Base-by-base conservation (phyloP, 305 asterid genomes). In the Fraxinus greggii region DNA sequence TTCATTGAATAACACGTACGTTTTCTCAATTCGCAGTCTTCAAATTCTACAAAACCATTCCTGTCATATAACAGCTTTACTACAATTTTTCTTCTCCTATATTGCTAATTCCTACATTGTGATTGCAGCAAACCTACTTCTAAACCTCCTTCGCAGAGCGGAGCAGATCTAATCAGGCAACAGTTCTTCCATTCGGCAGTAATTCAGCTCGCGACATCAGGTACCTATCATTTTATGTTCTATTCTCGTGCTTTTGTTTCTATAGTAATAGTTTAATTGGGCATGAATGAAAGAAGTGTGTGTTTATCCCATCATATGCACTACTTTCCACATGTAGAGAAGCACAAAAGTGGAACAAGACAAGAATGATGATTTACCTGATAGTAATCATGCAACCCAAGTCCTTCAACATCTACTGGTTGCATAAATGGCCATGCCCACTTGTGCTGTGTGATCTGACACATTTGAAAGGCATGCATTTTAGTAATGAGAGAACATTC, bases 391-490 rank as follows among this genome's bases (percentile, higher is more conserved):
- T 88, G 89, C 89, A 95, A 85, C 72, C 95, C 95, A 87, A 95
- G 99, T 59, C 97, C 99, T 87, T 92, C 97, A 81, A 93, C 99
- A 78, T 95, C 98, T 63, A 95, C 99, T 31, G 99, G 99, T 79
- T 94, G 97, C 98, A 93, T 87, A 90, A 95, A 95, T 4, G 98
- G 99, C 98, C 98, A 94, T 36, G 98, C 99, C 88, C 90, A 93
- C 90, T 93, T 93, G 93, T 93, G 98, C 85, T 94, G 99, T 7
- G 99, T 94, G 80, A 95, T 88, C 98, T 95, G 89, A 75, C 81
- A 75, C 81, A 86, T 35, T 79, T 33, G 77, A 91, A 73, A 77
- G 63, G 79, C 79, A n/a, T 5, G 21, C 7, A 54, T 54, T n/a
- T 54, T 54, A 54, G 65, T 54, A 54, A 48, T 13, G 59, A 17